phyloP scores from a whole-genome alignment of 768 basidiomycete genomes.

The Sarcodon aspratus region DNA sequence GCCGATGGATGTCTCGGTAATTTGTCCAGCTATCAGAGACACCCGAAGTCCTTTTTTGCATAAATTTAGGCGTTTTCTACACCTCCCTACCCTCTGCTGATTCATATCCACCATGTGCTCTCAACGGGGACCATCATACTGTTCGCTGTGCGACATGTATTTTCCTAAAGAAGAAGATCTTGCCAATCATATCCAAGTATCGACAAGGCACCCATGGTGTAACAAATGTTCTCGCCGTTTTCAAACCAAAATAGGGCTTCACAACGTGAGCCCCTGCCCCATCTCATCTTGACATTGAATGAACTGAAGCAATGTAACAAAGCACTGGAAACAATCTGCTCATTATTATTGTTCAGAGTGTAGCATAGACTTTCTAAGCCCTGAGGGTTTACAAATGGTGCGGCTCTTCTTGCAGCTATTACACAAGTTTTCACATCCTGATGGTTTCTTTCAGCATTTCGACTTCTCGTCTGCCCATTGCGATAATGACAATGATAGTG shows the following conservation, averaged over 20 bases:
- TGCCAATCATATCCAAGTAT: conserved; percentile 10
- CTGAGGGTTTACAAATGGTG: conserved; percentile 9
- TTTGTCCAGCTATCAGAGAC: too few species aligned
- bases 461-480: too few species aligned
- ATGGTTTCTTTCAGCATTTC: too few species aligned
- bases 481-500: too few species aligned
- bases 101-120: not conserved
- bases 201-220: not conserved
- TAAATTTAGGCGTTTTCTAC: not conserved
- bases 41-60: too few species aligned
- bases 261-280: not conserved
- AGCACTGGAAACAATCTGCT: too few species aligned
- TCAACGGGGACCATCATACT: not conserved
- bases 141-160: not conserved
- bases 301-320: too few species aligned
- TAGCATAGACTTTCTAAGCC: conserved; percentile 6
- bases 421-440: too few species aligned
- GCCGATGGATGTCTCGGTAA: too few species aligned
- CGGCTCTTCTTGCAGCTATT: conserved; percentile 9
- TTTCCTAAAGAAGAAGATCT: conserved; percentile 5
- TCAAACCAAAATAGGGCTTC: not conserved
- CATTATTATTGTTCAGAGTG: too few species aligned
- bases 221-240: not conserved
- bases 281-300: too few species aligned
- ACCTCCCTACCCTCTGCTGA: not conserved